These are phyloP conservation scores for Podospora australis DNA, from an alignment of 495 filamentous ascomycete species.

Conservation along the genomic window DNA sequence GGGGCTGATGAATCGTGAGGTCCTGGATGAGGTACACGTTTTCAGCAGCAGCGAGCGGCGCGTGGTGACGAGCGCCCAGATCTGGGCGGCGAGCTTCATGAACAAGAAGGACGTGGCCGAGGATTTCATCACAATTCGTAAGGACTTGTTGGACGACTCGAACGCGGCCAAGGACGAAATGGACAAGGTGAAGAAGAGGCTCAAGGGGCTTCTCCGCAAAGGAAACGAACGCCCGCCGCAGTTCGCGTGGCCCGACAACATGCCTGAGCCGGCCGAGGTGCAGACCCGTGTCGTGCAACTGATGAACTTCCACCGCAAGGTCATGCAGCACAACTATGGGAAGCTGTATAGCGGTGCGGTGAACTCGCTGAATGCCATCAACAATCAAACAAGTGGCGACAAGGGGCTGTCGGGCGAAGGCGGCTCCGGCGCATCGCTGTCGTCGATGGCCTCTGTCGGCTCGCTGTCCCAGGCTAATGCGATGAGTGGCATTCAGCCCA, in stretches of 20 bases:
- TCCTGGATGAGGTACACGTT: conserved; percentile 80
- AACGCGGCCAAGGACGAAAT: conserved; percentile 99
- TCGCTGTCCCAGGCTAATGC: conserved; percentile 53
- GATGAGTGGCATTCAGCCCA: conserved; percentile 65
- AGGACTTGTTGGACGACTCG: conserved; percentile 92
- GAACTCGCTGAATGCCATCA: conserved; percentile 51
- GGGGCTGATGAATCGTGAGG: conserved; percentile 85
- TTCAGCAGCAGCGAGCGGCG: conserved; percentile 93
- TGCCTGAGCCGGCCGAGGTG: conserved; percentile 87
- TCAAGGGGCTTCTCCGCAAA: conserved; percentile 82
- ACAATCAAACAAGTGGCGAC: conserved; percentile 37
- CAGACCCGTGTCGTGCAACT: conserved; percentile 86
- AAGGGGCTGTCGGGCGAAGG: conserved; percentile 21
- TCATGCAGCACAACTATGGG: conserved; percentile 88
- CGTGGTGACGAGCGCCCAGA: conserved; percentile 93
- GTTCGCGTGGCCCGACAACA: conserved; percentile 95
- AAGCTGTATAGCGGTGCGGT: conserved; percentile 62
- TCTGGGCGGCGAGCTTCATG: conserved; percentile 88
- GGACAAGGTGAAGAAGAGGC: conserved; percentile 99
- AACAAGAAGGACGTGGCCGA: conserved; percentile 77
- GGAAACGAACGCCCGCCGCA: conserved; percentile 84
- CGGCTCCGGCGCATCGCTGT: conserved; percentile 10
- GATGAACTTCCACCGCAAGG: conserved; percentile 92
- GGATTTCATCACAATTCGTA: conserved; percentile 79
- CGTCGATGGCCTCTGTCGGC: conserved; percentile 31